These are phyloP conservation scores for Chenopodium suecicum DNA, from an alignment of 148 eudicot species.

Conservation along the genomic window DNA sequence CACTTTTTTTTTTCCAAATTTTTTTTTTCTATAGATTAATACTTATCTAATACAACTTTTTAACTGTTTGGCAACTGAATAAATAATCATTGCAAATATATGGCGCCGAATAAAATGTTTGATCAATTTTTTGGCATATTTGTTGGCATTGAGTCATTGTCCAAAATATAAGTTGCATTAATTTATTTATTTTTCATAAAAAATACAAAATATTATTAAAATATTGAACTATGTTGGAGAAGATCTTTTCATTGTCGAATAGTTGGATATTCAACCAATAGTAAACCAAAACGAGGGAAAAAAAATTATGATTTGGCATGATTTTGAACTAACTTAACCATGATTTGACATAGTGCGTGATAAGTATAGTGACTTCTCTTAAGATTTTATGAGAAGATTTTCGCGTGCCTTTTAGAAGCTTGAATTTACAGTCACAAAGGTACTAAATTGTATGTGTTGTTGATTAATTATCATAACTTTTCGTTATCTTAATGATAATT, in stretches of 20 bases:
- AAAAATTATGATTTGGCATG: slow-evolving; percentile 2
- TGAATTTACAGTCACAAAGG: slow-evolving; percentile 4
- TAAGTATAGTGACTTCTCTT: background rate
- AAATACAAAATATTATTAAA: background rate
- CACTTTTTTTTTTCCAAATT: background rate
- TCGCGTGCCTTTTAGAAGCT: background rate
- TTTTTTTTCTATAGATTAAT: background rate
- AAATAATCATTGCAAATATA: slow-evolving; percentile 5
- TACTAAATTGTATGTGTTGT: background rate
- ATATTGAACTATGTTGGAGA: background rate
- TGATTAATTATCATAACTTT: background rate
- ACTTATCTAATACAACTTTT: background rate
- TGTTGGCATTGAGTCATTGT: slow-evolving; percentile 29
- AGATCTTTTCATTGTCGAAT: slow-evolving; percentile 16
- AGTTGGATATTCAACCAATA: slow-evolving; percentile 9
- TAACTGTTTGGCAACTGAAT: slow-evolving; percentile 6
- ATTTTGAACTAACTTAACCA: background rate
- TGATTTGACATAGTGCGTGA: background rate
- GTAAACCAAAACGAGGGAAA: background rate
- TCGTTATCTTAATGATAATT: background rate
- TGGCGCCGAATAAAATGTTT: slow-evolving; percentile 14
- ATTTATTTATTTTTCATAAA: background rate
- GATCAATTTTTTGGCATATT: slow-evolving; percentile 2
- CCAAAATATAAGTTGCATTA: slow-evolving; percentile 6
- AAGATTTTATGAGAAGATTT: background rate